phyloP scores from a whole-genome alignment of 169 alveolate genomes.

The Babesia bigemina region DNA sequence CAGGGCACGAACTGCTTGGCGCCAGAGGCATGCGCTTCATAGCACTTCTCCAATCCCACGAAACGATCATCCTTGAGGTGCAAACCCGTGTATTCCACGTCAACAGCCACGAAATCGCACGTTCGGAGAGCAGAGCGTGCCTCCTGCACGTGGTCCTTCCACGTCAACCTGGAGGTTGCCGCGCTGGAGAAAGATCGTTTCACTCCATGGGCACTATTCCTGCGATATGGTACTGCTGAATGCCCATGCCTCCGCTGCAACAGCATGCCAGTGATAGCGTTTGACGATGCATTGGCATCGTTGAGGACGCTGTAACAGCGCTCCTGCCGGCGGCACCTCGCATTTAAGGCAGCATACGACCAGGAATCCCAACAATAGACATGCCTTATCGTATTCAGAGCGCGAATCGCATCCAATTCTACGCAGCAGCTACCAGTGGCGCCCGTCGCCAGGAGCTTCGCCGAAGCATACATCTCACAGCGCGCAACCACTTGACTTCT shows the following conservation, averaged over 20 bases:
- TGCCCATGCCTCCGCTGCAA: background rate
- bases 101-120: conserved; percentile 78
- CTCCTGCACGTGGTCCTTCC: conserved; percentile 60
- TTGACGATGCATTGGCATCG: background rate
- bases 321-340: background rate
- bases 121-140: conserved; percentile 61
- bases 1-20: conserved; percentile 85
- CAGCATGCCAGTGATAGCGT: background rate
- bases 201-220: background rate
- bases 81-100: conserved; percentile 80
- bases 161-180: conserved; percentile 37
- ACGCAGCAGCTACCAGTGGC: background rate
- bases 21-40: conserved; percentile 86
- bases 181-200: conserved; percentile 6
- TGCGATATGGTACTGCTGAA: background rate
- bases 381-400: too few species aligned
- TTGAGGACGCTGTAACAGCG: background rate
- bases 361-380: too few species aligned
- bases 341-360: background rate
- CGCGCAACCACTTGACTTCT: background rate
- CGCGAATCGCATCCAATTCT: background rate
- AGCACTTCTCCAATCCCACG: conserved; percentile 82
- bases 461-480: conserved; percentile 1
- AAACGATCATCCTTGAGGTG: conserved; percentile 81
- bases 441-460: background rate